Percentiles rank a stretch among this genome's conserved stretches.
Evolutionary conservation across 352 stramenopile species (phyloP).

Genomic region (Hyaloperonospora brassicae): DNA sequence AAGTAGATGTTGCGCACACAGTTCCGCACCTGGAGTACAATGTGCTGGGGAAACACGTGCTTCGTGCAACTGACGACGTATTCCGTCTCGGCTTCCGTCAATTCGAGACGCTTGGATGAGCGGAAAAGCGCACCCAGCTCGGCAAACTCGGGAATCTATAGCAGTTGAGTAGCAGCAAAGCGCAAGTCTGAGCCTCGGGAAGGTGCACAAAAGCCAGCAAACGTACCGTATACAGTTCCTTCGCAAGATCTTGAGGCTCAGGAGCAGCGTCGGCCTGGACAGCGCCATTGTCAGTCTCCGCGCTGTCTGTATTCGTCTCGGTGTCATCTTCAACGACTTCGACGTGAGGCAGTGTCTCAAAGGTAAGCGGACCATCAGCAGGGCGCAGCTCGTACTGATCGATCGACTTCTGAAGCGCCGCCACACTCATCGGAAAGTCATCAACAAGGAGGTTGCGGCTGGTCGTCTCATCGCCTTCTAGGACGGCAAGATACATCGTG

Average conservation of each 20-base stretch:
- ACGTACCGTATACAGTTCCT: constrained; percentile 90
- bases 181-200: background rate
- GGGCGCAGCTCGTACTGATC: constrained; percentile 81
- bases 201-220: constrained; percentile 1
- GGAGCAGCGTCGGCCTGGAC: constrained; percentile 26
- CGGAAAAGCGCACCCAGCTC: constrained; percentile 90
- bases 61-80: constrained; percentile 96
- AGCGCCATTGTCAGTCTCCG: constrained; percentile 25
- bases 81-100: constrained; percentile 97
- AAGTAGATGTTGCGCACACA: background rate
- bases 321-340: constrained; percentile 53
- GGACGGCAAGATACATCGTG: constrained; percentile 81
- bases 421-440: constrained; percentile 70
- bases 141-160: constrained; percentile 91
- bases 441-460: constrained; percentile 57
- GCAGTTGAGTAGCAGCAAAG: constrained; percentile 4
- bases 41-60: constrained; percentile 94
- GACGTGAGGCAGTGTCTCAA: constrained; percentile 77
- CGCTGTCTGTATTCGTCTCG: constrained; percentile 25
- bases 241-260: constrained; percentile 70
- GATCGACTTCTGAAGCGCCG: constrained; percentile 76
- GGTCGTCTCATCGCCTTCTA: constrained; percentile 50
- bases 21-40: constrained; percentile 82
- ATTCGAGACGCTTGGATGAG: constrained; percentile 81
- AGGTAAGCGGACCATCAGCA: constrained; percentile 67